phyloP scores from a whole-genome alignment of 805 yeast genomes.

The Wickerhamomyces strasburgensis region DNA sequence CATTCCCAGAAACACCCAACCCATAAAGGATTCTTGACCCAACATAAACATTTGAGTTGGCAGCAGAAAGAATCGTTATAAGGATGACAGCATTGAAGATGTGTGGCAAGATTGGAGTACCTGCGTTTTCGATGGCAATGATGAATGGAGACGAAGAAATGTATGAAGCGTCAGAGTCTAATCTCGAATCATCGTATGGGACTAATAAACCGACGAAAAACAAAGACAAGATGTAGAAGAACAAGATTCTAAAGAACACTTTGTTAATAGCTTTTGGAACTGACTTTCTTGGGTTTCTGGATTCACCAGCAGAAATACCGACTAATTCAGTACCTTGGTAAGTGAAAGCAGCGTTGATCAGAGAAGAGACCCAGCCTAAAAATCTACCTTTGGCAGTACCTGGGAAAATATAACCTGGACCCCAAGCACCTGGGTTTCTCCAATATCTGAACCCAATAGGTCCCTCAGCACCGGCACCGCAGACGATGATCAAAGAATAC shows the following conservation, averaged over 20 bases:
- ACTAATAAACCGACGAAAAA: conserved; percentile 68
- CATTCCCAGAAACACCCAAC: conserved; percentile 52
- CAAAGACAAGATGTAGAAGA: conserved; percentile 61
- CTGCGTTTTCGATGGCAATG: conserved; percentile 63
- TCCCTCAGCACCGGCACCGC: conserved; percentile 67
- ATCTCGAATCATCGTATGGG: conserved; percentile 55
- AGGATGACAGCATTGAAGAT: conserved; percentile 70
- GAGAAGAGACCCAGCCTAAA: conserved; percentile 65
- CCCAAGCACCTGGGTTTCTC: conserved; percentile 78
- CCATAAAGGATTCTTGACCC: conserved; percentile 68
- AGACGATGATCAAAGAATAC: conserved; percentile 64
- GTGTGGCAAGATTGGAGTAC: conserved; percentile 60
- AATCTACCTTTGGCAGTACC: conserved; percentile 52
- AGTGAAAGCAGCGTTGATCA: conserved; percentile 71
- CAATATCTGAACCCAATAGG: conserved; percentile 78
- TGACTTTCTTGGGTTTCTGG: conserved; percentile 47
- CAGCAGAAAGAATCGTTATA: conserved; percentile 66
- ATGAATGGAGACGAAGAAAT: conserved; percentile 62
- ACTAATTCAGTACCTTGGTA: conserved; percentile 76
- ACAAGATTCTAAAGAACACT: conserved; percentile 58
- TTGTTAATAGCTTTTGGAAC: conserved; percentile 64
- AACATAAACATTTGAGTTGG: conserved; percentile 68
- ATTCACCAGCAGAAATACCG: conserved; percentile 73
- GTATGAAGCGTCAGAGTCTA: conserved; percentile 30
- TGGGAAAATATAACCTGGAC: conserved; percentile 51